These are phyloP conservation scores for Aspergillus neotritici DNA, from an alignment of 2,329 filamentous ascomycete species.

Conservation along the genomic window DNA sequence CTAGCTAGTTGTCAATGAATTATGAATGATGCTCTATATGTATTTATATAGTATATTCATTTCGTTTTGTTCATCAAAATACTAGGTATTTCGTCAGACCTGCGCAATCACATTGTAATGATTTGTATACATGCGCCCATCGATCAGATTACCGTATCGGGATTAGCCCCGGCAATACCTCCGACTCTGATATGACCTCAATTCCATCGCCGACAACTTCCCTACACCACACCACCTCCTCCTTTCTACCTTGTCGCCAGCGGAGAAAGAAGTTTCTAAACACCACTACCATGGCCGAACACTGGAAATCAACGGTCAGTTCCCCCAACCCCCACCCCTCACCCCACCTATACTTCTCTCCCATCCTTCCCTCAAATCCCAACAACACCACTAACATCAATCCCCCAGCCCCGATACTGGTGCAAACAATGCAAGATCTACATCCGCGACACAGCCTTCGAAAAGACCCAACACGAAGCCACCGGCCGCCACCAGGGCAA, in stretches of 20 bases:
- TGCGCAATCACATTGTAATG: not conserved
- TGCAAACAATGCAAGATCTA: conserved; percentile 93
- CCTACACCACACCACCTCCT: not conserved
- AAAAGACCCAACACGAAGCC: conserved; percentile 81
- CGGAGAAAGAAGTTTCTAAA: not conserved
- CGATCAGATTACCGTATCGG: conserved; percentile 1
- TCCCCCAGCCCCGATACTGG: conserved; percentile 75
- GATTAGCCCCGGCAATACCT: conserved; percentile 4
- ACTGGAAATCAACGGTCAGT: conserved; percentile 87
- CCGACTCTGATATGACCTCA: conserved; percentile 4
- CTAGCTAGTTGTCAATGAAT: not conserved
- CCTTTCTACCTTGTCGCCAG: not conserved
- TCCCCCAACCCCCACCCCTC: too few species aligned
- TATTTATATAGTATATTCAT: not conserved
- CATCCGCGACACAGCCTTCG: conserved; percentile 87
- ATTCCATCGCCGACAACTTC: not conserved
- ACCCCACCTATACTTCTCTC: not conserved
- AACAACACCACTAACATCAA: conserved; percentile 16
- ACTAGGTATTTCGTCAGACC: not conserved
- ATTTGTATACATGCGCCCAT: not conserved
- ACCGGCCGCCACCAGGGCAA: conserved; percentile 78
- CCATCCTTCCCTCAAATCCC: not conserved
- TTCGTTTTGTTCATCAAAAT: not conserved
- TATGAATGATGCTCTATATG: not conserved
- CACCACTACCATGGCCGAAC: conserved; percentile 69